phyloP scores from a whole-genome alignment of 345 rosid genomes.

The Eucalyptus rudis region DNA sequence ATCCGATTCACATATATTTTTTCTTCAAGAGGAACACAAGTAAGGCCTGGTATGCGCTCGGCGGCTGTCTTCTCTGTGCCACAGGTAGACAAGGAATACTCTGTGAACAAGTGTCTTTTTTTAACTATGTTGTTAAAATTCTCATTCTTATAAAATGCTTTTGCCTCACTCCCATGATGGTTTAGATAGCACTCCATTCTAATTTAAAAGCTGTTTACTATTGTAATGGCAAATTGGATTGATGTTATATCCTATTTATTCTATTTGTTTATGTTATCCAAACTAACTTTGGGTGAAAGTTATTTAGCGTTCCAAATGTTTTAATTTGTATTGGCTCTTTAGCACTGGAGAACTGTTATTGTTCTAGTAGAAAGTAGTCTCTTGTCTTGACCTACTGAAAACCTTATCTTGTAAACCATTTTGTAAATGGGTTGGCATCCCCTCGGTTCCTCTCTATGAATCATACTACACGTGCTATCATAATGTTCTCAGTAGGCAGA shows the following conservation, averaged over 20 bases:
- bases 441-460: not conserved
- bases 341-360: not conserved
- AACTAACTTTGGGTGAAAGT: not conserved
- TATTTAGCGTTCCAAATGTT: not conserved
- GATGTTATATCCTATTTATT: not conserved
- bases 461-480: not conserved
- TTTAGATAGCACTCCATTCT: not conserved
- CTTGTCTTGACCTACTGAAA: not conserved
- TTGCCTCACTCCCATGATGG: not conserved
- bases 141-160: not conserved
- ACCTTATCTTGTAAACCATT: not conserved
- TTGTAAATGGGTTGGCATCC: not conserved
- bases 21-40: slow-evolving; percentile 81
- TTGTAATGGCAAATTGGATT: not conserved
- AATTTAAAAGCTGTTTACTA: not conserved
- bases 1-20: slow-evolving; percentile 80
- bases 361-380: not conserved
- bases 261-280: not conserved
- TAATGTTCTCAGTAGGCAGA: not conserved
- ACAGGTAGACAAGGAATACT: slow-evolving; percentile 41
- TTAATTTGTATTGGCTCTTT: not conserved
- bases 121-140: not conserved
- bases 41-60: slow-evolving; percentile 92
- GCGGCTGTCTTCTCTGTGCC: slow-evolving; percentile 97
- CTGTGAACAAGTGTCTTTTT: not conserved